phyloP scores from a whole-genome alignment of 108 stramenopile species.

The Pseudonitzschia multistriata region DNA sequence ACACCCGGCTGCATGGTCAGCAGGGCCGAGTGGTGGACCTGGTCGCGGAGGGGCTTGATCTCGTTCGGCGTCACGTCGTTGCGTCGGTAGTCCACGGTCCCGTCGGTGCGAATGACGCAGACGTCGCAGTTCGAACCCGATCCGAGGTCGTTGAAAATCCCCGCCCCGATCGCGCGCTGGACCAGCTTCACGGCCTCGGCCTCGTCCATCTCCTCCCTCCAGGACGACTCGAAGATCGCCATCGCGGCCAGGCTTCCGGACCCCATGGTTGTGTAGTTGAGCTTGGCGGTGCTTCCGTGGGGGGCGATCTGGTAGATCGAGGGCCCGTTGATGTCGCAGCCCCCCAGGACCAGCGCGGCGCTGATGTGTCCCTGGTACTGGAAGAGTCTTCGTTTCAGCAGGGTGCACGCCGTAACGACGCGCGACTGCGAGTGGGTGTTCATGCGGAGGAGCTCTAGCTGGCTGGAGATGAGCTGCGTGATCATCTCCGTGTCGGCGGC shows the following conservation, averaged over 20 bases:
- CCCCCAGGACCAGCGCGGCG: constrained; percentile 96
- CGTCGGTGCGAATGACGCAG: constrained; percentile 89
- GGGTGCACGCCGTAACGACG: constrained; percentile 94
- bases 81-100: constrained; percentile 61
- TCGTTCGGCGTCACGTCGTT: constrained; percentile 80
- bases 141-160: constrained; percentile 98
- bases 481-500: constrained; percentile 99
- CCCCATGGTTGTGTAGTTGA: constrained; percentile 99
- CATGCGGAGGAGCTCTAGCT: constrained; percentile 96
- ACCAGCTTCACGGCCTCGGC: constrained; percentile 92
- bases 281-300: constrained; percentile 93
- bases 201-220: constrained; percentile 87
- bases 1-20: constrained; percentile 71
- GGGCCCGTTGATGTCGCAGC: constrained; percentile 91
- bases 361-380: constrained; percentile 95
- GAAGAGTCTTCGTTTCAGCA: constrained; percentile 94
- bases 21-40: constrained; percentile 53
- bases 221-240: constrained; percentile 92
- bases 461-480: constrained; percentile 85
- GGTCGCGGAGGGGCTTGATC: constrained; percentile 56
- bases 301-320: constrained; percentile 97
- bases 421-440: constrained; percentile 78
- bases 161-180: constrained; percentile 89
- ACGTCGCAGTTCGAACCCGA: constrained; percentile 93
- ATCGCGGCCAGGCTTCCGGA: constrained; percentile 97